phyloP scores from a whole-genome alignment of 495 filamentous ascomycete genomes.

The Penicillium flavigenum region DNA sequence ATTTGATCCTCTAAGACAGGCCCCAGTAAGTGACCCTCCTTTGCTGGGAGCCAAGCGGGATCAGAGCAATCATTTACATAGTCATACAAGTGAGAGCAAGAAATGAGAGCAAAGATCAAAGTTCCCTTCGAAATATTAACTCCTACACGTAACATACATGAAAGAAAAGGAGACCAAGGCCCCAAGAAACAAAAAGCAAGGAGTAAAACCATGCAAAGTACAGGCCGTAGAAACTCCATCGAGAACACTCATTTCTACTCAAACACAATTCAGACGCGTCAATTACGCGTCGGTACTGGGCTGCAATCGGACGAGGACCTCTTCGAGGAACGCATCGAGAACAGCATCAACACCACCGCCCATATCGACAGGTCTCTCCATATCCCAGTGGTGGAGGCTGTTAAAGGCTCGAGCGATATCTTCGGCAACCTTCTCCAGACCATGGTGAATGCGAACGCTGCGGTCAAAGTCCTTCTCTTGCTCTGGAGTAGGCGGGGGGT shows the following conservation, averaged over 20 bases:
- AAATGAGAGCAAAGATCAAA: background rate
- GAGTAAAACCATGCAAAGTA: background rate
- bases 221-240: background rate
- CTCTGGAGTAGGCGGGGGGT: conserved; percentile 16
- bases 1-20: background rate
- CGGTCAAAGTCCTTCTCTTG: conserved; percentile 44
- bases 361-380: conserved; percentile 82
- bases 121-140: background rate
- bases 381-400: conserved; percentile 85
- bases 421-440: conserved; percentile 71
- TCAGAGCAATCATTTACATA: too few relatives aligned
- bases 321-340: conserved; percentile 88
- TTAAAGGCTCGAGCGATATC: conserved; percentile 75
- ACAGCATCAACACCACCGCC: conserved; percentile 82
- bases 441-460: conserved; percentile 74
- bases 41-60: background rate
- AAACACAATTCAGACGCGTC: background rate
- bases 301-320: conserved; percentile 90
- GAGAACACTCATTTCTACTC: background rate
- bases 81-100: background rate
- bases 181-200: background rate
- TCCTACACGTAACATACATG: conserved; percentile 1
- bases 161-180: background rate
- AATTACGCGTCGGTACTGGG: conserved; percentile 20
- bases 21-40: background rate